Base-by-base conservation (phyloP, 768 basidiomycete species). In the Melanogaster broomeanus region DNA sequence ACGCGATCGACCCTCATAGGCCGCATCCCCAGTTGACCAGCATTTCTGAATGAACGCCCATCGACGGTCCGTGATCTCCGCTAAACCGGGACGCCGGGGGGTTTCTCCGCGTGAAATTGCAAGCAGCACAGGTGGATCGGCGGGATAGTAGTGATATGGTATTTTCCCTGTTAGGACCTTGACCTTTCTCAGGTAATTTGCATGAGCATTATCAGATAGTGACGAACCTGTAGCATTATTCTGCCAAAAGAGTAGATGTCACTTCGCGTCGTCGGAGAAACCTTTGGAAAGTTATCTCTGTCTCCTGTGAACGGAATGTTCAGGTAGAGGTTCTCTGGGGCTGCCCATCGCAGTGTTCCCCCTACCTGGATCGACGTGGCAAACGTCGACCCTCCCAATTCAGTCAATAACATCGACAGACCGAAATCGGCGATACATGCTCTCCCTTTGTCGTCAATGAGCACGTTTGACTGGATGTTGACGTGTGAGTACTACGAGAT, bases 271-370 rank as follows among this genome's bases (percentile, higher is more conserved):
- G 45, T 58, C 2, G 60, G 56, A 2, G 21, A 6, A 2, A 57
- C 12, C n/a, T 39, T 22, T 4, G 41, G 25, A 18, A n/a, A 7
- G 25, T 50, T 47, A 0, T 66, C 61, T 10, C 63, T 56, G 13
- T 57, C 57, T 6, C 52, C 55, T 2, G 44, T 22, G 15, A 53
- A 28, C 6, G 38, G 35, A 39, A n/a, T n/a, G n/a, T n/a, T n/a
- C n/a, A 61, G 44, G 13, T 59, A 65, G 49, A 75, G 76, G 3
- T 79, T 60, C 21, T 71, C 56, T 0, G 73, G 60, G 45, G 76
- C 77, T 10, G 75, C 70, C 75, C 76, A 77, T 0, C 77, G 70
- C 35, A 77, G 66, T 18, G 77, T 58, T 16, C 57, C 75, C 21
- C 45, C 57, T 27, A 42, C 47, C 15, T 31, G 76, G 73, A 25